Evolutionary conservation across 176 grass and related monocot genomes (phyloP).

Genomic region (Hyparrhenia diplandra): DNA sequence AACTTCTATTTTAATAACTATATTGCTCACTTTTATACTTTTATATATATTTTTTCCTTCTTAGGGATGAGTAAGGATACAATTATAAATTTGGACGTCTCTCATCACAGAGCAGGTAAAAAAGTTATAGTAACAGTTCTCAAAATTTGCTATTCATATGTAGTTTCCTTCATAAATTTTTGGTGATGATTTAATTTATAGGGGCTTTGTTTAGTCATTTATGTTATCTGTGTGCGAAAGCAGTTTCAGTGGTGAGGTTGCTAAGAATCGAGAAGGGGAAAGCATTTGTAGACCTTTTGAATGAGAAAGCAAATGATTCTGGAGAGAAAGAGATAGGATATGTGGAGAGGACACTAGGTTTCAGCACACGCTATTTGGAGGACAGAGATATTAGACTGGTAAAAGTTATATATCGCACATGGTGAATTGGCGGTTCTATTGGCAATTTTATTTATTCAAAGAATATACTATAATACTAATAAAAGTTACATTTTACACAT

Average conservation of each 20-base stretch:
- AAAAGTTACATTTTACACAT: background rate
- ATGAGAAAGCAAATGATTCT: conserved; percentile 56
- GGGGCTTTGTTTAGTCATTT: conserved; percentile 8
- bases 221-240: conserved; percentile 3
- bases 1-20: background rate
- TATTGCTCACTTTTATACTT: background rate
- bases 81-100: conserved; percentile 43
- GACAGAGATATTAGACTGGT: conserved; percentile 90
- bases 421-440: conserved; percentile 5
- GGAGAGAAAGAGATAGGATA: conserved; percentile 76
- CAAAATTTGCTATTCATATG: background rate
- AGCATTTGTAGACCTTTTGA: conserved; percentile 86
- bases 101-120: conserved; percentile 46
- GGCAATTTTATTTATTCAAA: conserved; percentile 14
- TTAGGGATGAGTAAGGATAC: conserved; percentile 27
- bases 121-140: background rate
- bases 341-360: conserved; percentile 84
- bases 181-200: background rate
- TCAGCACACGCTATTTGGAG: conserved; percentile 63
- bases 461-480: conserved; percentile 29
- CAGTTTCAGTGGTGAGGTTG: conserved; percentile 84
- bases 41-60: background rate
- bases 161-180: background rate
- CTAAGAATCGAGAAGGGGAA: conserved; percentile 79
- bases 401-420: conserved; percentile 23